These are phyloP conservation scores for Cornus suecica DNA, from an alignment of 148 eudicot species.

Conservation along the genomic window DNA sequence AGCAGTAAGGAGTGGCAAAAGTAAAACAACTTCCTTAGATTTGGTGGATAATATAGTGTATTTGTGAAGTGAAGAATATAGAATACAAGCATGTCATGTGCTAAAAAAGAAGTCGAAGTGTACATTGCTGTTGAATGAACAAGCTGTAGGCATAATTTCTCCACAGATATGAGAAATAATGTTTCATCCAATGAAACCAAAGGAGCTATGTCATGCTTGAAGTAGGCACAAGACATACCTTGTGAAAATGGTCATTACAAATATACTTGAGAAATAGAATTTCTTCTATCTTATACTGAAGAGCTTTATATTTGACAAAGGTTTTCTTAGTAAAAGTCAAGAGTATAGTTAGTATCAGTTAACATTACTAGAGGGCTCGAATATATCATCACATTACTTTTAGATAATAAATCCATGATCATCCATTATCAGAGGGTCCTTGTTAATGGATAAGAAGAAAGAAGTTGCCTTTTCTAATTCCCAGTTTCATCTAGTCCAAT, in stretches of 20 bases:
- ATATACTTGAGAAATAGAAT: neutral
- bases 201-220: neutral
- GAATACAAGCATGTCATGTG: too few species aligned
- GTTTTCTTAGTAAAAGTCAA: neutral
- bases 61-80: too few species aligned
- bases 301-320: neutral
- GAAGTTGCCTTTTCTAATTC: neutral
- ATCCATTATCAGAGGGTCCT: neutral
- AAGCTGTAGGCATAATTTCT: neutral
- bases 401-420: too few species aligned
- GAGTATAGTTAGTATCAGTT: too few species aligned
- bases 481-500: neutral
- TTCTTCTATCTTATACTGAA: neutral
- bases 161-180: neutral
- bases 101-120: too few species aligned
- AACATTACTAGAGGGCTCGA: too few species aligned
- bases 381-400: neutral
- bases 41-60: too few species aligned
- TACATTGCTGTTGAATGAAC: too few species aligned
- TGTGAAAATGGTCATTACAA: too few species aligned
- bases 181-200: neutral
- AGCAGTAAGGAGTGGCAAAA: too few species aligned
- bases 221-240: too few species aligned
- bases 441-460: neutral
- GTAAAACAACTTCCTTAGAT: too few species aligned